These are phyloP conservation scores for Ensete ventricosum DNA, from an alignment of 176 grass and related monocot genomes.

Conservation along the genomic window DNA sequence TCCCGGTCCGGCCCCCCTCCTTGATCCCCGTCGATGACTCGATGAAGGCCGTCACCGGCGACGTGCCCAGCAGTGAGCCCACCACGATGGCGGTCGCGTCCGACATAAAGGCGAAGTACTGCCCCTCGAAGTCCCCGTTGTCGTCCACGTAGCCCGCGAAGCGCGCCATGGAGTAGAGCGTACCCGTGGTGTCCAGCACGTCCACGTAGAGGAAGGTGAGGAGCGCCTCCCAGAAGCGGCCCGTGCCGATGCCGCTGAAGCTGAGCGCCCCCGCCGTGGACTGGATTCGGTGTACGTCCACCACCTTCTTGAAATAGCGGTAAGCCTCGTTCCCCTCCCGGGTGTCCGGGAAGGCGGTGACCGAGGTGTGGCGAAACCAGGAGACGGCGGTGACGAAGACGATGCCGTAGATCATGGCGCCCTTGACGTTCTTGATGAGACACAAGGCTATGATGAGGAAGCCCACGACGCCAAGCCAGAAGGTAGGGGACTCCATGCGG, in stretches of 20 bases:
- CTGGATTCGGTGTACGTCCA: conserved; percentile 8
- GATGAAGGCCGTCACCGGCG: conserved; percentile 6
- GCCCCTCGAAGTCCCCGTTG: conserved; percentile 14
- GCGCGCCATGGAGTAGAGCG: conserved; percentile 12
- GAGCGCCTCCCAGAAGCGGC: conserved; percentile 8
- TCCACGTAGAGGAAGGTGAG: conserved; percentile 13
- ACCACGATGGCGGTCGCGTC: background rate
- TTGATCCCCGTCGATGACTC: conserved; percentile 11
- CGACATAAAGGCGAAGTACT: conserved; percentile 13
- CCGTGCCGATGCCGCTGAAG: background rate
- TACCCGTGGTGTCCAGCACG: conserved; percentile 7
- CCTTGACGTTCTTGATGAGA: conserved; percentile 3
- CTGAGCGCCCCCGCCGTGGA: conserved; percentile 6
- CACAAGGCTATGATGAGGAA: conserved; percentile 1
- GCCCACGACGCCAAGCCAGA: conserved; percentile 5
- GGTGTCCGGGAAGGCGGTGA: conserved; percentile 10
- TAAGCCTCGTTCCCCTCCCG: background rate
- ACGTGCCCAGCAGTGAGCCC: conserved; percentile 10
- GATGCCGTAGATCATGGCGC: conserved; percentile 14
- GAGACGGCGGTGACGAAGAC: conserved; percentile 7
- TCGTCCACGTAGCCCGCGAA: conserved; percentile 8
- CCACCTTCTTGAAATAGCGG: conserved; percentile 13
- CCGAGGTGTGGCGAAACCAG: conserved; percentile 7
- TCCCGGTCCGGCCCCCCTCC: background rate
- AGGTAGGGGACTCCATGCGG: background rate